Conservation (phyloP, 2,329 filamentous ascomycete species). For the Epicoccum sorghinum region DNA sequence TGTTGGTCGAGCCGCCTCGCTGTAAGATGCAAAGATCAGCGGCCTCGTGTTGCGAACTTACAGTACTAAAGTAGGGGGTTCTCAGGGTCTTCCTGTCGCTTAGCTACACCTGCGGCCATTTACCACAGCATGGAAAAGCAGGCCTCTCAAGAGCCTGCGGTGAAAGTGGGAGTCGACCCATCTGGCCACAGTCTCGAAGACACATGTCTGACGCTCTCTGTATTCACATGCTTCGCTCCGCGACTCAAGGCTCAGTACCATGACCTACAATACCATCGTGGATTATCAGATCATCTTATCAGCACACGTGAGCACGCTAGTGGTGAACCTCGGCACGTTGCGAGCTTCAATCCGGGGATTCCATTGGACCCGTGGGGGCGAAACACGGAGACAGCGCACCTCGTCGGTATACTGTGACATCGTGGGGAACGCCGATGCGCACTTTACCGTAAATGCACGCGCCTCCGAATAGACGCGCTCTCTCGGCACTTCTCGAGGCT, state of each 20-base stretch:
- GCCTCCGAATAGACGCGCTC: conserved; percentile 14
- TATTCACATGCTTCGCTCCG: conserved; percentile 6
- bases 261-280: neutral
- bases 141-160: too few relatives aligned
- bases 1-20: too few relatives aligned
- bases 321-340: conserved; percentile 10
- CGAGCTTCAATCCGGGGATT: conserved; percentile 5
- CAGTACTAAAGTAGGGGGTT: too few relatives aligned
- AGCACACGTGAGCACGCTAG: conserved; percentile 5
- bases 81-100: too few relatives aligned
- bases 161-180: too few relatives aligned
- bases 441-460: conserved; percentile 11
- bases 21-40: too few relatives aligned
- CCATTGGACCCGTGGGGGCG: conserved; percentile 8
- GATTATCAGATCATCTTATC: conserved; percentile 15
- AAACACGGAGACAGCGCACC: conserved; percentile 10
- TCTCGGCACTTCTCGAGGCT: conserved; percentile 8
- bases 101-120: too few relatives aligned
- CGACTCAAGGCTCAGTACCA: neutral
- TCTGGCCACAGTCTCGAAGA: neutral
- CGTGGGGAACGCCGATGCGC: conserved; percentile 11
- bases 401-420: conserved; percentile 3
- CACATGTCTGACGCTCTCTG: neutral
- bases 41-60: neutral
- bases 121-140: too few relatives aligned